Percentiles rank a stretch among this genome's conserved stretches.
Conservation (phyloP, 805 yeast species). For the Geotrichum ghanense region DNA sequence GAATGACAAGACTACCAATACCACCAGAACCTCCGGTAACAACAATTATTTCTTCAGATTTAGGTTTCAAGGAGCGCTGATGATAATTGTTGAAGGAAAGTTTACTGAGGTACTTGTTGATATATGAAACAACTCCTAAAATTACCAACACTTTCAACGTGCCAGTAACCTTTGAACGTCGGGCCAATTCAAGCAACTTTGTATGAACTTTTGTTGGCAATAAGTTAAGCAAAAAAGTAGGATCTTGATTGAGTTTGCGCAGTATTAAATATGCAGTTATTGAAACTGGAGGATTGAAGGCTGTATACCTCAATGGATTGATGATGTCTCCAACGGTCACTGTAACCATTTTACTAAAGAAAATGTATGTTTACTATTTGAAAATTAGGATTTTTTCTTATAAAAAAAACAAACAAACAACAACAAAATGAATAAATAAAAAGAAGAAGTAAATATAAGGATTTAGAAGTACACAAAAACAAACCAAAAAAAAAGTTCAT, state of each 20-base stretch:
- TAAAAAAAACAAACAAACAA: no score
- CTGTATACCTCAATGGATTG: not conserved
- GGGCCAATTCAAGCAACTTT: not conserved
- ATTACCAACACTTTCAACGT: not conserved
- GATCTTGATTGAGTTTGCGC: not conserved
- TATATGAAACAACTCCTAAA: not conserved
- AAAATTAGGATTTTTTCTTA: no score
- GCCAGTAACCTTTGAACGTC: not conserved
- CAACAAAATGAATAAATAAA: no score
- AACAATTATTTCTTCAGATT: slow-evolving; percentile 6
- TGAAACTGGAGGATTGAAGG: not conserved
- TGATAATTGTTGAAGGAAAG: not conserved
- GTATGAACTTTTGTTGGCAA: not conserved
- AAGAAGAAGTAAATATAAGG: no score
- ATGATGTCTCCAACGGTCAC: not conserved
- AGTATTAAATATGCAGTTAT: not conserved
- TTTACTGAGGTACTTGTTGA: not conserved
- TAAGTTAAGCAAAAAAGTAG: not conserved
- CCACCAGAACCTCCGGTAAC: slow-evolving; percentile 4
- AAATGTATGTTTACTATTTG: no score
- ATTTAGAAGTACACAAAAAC: no score
- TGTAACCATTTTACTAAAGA: no score
- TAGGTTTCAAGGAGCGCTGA: not conserved
- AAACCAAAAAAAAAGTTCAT: no score
- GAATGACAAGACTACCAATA: not conserved